Conservation (phyloP, 768 basidiomycete species). For the Collybiopsis confluens region DNA sequence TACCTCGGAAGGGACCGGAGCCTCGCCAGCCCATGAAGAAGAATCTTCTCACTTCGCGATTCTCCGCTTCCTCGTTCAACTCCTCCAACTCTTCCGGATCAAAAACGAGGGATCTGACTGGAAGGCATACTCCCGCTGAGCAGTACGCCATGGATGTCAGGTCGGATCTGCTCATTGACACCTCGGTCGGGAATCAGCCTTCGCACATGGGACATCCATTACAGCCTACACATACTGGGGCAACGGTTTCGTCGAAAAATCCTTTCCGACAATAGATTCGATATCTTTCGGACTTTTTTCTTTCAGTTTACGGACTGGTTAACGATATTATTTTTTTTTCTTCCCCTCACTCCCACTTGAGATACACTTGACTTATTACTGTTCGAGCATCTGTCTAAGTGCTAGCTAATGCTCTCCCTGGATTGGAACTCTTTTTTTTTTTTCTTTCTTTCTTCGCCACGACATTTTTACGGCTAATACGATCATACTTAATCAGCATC, state of each 20-base stretch:
- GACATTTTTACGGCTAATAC: no score
- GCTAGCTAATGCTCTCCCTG: neutral
- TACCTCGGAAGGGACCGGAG: slow-evolving; percentile 56
- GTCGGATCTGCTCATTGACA: slow-evolving; percentile 5
- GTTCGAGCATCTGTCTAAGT: neutral
- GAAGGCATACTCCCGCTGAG: slow-evolving; percentile 53
- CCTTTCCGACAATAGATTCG: slow-evolving; percentile 44
- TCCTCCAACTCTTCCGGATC: neutral
- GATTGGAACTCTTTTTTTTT: no score
- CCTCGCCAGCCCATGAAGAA: slow-evolving; percentile 69
- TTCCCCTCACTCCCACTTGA: neutral
- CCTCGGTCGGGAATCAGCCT: slow-evolving; percentile 19
- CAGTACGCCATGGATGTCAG: slow-evolving; percentile 42
- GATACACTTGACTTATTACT: neutral
- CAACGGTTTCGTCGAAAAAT: slow-evolving; percentile 48
- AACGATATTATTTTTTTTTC: neutral
- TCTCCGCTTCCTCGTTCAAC: slow-evolving; percentile 7
- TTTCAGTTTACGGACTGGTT: neutral
- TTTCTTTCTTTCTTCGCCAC: no score
- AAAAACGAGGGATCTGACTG: slow-evolving; percentile 16
- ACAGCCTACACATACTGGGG: slow-evolving; percentile 25
- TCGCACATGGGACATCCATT: slow-evolving; percentile 37
- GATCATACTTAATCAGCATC: no score
- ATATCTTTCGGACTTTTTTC: slow-evolving; percentile 1
- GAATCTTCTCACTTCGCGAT: slow-evolving; percentile 16